A percentile compares a stretch with the other conserved stretches of the same genome.
These are phyloP conservation scores for Rehmannia glutinosa DNA, from an alignment of 257 asterid genomes.

Conservation along the genomic window DNA sequence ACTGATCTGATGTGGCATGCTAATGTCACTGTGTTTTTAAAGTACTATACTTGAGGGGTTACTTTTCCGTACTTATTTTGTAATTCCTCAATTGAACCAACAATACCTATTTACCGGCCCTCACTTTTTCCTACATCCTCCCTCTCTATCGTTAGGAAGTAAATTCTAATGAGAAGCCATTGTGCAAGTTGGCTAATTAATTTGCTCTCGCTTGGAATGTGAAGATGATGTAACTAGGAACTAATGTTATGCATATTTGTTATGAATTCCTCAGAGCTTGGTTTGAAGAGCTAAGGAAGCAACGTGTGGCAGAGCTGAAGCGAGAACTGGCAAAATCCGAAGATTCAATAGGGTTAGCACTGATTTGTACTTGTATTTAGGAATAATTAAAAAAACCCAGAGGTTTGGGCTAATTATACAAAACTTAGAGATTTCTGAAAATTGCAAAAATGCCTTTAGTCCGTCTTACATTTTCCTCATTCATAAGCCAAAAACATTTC, in stretches of 20 bases:
- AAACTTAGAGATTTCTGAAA: too few species aligned
- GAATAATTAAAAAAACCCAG: too few species aligned
- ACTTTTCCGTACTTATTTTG: not conserved
- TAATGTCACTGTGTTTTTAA: not conserved
- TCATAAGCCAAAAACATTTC: too few species aligned
- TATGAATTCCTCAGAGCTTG: slow-evolving; percentile 49
- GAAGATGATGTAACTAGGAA: not conserved
- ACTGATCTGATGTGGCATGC: not conserved
- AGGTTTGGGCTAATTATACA: too few species aligned
- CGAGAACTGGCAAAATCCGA: slow-evolving; percentile 69
- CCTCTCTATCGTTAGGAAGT: too few species aligned
- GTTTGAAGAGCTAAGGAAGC: slow-evolving; percentile 81
- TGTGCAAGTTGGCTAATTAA: not conserved
- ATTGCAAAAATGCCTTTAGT: too few species aligned
- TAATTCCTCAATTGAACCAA: too few species aligned
- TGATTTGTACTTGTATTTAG: slow-evolving; percentile 13
- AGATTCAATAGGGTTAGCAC: slow-evolving; percentile 78
- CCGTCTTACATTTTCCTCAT: too few species aligned
- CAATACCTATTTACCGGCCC: too few species aligned
- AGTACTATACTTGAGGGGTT: not conserved
- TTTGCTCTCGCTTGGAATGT: not conserved
- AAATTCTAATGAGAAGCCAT: not conserved
- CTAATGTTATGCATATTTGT: not conserved
- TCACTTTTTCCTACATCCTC: too few species aligned
- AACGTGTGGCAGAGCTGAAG: slow-evolving; percentile 76